Base-by-base conservation (phyloP, 129 eudicot genomes). In the Smallanthus sonchifolius region DNA sequence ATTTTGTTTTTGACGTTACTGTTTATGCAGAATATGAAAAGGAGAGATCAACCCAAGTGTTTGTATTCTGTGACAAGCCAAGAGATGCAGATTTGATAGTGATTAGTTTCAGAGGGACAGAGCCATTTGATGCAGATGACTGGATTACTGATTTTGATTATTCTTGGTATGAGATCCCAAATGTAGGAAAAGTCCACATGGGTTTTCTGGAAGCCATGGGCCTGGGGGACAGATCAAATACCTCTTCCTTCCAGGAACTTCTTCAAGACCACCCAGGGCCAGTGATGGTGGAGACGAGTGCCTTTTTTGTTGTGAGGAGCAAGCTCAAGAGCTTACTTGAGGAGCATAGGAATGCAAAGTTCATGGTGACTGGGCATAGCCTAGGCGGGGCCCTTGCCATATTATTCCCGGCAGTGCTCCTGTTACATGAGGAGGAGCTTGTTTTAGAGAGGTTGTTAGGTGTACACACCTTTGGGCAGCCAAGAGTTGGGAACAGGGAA, bases 171-270 rank as follows among this genome's bases (percentile, higher is more conserved):
- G 91, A 90, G 45, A 79, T 94, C 36, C 97, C 96, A 20, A 64
- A 78, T 52, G 28, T 91, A 40, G 98, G 98, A 40, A 94, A 86
- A 85, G 82, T 94, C 67, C 98, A 94, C 77, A 82, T 88, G 91
- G 98, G 98, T 45, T 94, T 94, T 69, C 73, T 94, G 44, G 96
- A 94, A 86, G 98, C 97, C 68, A 69, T 94, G 80, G 98, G 98
- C 37, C 81, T 94, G 35, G 96, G 96, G 49, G 83, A 76, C 88
- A 83, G 98, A 81, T 67, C 70, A 10, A 43, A 88, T 6, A 39
- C 86, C 49, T 67, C 91, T 55, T 76, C 97, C 43, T 90, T 90
- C 70, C 77, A 45, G 16, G 19, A 80, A 4, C 77, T 64, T 40
- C 84, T 94, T 54, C 84, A 64, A 56, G n/a, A 11, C 30, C 69